Evolutionary conservation across 2,329 filamentous ascomycete species (phyloP), one percentile per base, ranked within the genome.

Genomic region (Polychaeton citri): DNA sequence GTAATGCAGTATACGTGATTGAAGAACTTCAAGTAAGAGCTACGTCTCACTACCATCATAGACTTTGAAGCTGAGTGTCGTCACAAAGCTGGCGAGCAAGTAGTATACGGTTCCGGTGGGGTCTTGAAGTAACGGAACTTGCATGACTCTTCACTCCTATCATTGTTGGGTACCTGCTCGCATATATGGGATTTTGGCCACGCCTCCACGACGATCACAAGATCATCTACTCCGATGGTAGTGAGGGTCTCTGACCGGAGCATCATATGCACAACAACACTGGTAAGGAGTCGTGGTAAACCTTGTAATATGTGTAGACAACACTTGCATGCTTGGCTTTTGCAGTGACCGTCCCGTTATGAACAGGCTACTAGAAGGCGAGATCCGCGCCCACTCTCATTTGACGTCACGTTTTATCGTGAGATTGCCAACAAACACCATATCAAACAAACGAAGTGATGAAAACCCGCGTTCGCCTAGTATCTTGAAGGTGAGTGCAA

Each of bases 1-100:
- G 83, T 13, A 78, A 61, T 6, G 68, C 73, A 21, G 73, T 84
- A 3, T 81, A 87, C 51, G 15, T 72, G 3, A 50, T 81, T 4
- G 48, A 53, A 13, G 30, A 47, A 28, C 50, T 81, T 39, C 21
- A 81, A 87, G 2, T 82, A 82, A 1, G 84, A 90, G 57, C 90
- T 83, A 0, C 71, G 83, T 35, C 72, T 75, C 1, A 84, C 79
- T 4, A 72, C 86, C 42, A 65, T 88, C 60, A 75, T 90, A 65
- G 77, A 87, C 59, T 64, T 64, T 1, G 80, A 85, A 37, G 83
- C 83, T 18, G 82, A 81, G 65, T 72, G 71, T 51, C 71, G 74
- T 44, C 72, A 81, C 52, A 62, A 75, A 56, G 7, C 7, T 7
- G 21, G 21, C 21, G n/a, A 7, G 7, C 75, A 81, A n/a, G 21